Conservation (phyloP, 345 rosid genomes). For the Trapa bicornis region DNA sequence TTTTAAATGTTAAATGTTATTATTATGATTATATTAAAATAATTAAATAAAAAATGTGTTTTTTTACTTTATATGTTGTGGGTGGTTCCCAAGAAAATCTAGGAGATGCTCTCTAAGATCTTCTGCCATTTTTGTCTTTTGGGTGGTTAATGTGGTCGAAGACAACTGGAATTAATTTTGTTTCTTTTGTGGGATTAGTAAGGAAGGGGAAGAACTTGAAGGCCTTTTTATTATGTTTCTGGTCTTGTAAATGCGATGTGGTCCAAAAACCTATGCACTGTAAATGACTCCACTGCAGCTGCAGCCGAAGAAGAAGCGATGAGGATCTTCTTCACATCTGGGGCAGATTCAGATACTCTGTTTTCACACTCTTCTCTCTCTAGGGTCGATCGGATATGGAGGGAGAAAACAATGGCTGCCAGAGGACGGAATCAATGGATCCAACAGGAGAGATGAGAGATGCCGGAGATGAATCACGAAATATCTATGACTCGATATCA, state of each 20-base stretch:
- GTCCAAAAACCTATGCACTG: slow-evolving; percentile 2
- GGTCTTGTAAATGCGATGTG: background rate
- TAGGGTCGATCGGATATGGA: background rate
- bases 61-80: too few relatives aligned
- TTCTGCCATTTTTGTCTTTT: background rate
- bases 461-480: slow-evolving; percentile 41
- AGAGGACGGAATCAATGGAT: slow-evolving; percentile 28
- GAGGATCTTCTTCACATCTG: background rate
- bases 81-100: background rate
- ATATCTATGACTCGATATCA: slow-evolving; percentile 36
- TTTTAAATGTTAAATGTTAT: too few relatives aligned
- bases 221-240: background rate
- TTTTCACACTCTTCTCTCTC: background rate
- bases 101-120: background rate
- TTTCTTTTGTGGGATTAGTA: background rate
- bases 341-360: background rate
- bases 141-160: too few relatives aligned
- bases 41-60: too few relatives aligned
- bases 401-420: background rate
- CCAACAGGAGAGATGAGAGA: slow-evolving; percentile 7
- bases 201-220: too few relatives aligned
- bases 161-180: too few relatives aligned
- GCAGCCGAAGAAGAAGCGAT: background rate
- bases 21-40: too few relatives aligned
- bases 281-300: background rate